Base-by-base conservation (phyloP, 768 basidiomycete species). In the Grammothele lineata region DNA sequence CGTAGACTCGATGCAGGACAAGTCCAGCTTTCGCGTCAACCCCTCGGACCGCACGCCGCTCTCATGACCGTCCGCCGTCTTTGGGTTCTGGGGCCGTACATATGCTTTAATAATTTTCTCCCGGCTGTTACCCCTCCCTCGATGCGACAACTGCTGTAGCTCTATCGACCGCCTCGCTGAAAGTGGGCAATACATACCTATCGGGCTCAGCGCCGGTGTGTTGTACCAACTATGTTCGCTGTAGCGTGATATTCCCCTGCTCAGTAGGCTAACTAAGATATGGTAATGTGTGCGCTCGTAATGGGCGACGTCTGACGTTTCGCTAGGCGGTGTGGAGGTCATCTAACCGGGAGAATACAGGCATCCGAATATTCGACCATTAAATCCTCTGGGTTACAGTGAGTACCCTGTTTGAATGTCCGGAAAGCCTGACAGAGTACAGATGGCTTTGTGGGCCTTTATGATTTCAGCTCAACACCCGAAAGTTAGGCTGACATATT, bases 1-100 rank as follows among this genome's bases (percentile, higher is more conserved):
- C 40, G 17, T 57, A 92, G 89, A 92, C 66, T 92, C 89, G 39
- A 85, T 92, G 78, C 87, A 87, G 57, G 90, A 91, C 69, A 87
- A 81, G 57, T 90, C 87, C 26, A 89, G 85, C 57, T 92, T 92
- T 70, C 78, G 89, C 12, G 62, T 63, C 23, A 45, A 51, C 25
- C 51, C 57, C 30, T 43, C 47, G 21, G 65, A 66, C 43, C 61
- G 65, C 36, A 61, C 62, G 22, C 63, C 65, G 23, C 48, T 57
- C 40, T 63, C 65, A 63, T 66, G 53, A 64, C 56, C 34, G 17
- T 30, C 8, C 14, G 27, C 27, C 14, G 14, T 14, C 27, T 30
- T 7, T 14, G 27, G 27, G 7, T 30, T 30, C 14, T 7, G 27
- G 27, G n/a, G n/a, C n/a, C n/a, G n/a, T 48, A 40, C 47, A 48